A percentile compares a stretch with the other conserved stretches of the same genome.
phyloP scores from a whole-genome alignment of 495 filamentous ascomycete genomes.

The Bacidia gigantensis region DNA sequence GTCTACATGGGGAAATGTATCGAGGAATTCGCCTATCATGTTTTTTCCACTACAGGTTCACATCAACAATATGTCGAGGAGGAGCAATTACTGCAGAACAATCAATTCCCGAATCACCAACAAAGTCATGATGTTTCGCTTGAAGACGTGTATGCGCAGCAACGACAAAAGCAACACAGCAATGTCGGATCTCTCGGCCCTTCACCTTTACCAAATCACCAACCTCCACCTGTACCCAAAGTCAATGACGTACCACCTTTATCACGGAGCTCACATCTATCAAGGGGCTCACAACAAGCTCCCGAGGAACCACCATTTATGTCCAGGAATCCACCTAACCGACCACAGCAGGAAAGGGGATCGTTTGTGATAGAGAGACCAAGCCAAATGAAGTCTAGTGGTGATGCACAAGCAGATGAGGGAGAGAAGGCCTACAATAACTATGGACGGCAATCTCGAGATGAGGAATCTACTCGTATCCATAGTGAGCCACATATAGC shows the following conservation, averaged over 20 bases:
- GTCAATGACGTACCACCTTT: slow-evolving; percentile 31
- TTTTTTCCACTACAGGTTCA: slow-evolving; percentile 36
- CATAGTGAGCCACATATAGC: slow-evolving; percentile 23
- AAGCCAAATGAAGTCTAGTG: slow-evolving; percentile 27
- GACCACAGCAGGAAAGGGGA: slow-evolving; percentile 26
- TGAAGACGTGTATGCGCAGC: slow-evolving; percentile 37
- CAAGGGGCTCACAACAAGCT: no score
- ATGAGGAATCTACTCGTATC: slow-evolving; percentile 23
- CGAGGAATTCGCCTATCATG: slow-evolving; percentile 41
- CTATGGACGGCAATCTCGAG: slow-evolving; percentile 33
- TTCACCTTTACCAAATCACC: slow-evolving; percentile 31
- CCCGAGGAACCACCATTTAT: slow-evolving; percentile 20
- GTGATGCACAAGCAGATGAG: slow-evolving; percentile 28
- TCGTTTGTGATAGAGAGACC: slow-evolving; percentile 29
- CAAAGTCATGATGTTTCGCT: slow-evolving; percentile 35
- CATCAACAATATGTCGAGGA: slow-evolving; percentile 26
- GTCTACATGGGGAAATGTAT: slow-evolving; percentile 41
- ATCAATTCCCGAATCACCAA: slow-evolving; percentile 29
- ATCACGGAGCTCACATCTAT: slow-evolving; percentile 17
- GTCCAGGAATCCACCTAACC: slow-evolving; percentile 22
- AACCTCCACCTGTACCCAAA: slow-evolving; percentile 30
- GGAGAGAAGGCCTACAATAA: slow-evolving; percentile 41
- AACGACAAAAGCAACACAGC: slow-evolving; percentile 30
- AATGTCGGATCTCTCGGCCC: slow-evolving; percentile 32
- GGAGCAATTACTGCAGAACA: slow-evolving; percentile 29